Conservation (phyloP, 192 early-diverging fungal genomes). For the Coemansia sp. region DNA sequence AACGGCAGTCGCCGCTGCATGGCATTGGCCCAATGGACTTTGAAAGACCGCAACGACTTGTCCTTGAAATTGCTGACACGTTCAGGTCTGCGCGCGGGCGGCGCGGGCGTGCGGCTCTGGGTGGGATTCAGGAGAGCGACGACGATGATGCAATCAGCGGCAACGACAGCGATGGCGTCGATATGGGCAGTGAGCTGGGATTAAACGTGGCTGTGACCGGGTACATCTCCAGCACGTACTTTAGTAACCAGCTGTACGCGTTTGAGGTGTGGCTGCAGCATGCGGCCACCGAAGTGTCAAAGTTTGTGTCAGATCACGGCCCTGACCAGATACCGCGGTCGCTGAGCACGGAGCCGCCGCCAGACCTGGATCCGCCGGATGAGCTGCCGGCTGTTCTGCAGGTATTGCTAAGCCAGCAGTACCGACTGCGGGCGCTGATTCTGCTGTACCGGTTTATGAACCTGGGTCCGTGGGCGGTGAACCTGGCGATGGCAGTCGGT, state of each 20-base stretch:
- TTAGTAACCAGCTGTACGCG: slow-evolving; percentile 94
- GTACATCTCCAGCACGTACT: slow-evolving; percentile 76
- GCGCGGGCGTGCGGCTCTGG: slow-evolving; percentile 20
- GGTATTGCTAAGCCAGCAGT: slow-evolving; percentile 91
- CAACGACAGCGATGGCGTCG: slow-evolving; percentile 37
- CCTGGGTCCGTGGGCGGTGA: slow-evolving; percentile 91
- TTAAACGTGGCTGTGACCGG: slow-evolving; percentile 12
- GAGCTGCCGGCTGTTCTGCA: slow-evolving; percentile 96
- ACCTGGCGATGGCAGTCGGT: slow-evolving; percentile 88
- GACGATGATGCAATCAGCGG: slow-evolving; percentile 22
- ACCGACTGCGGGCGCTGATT: slow-evolving; percentile 88
- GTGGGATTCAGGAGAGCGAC: slow-evolving; percentile 23
- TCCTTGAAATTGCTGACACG: slow-evolving; percentile 34
- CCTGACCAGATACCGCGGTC: slow-evolving; percentile 48
- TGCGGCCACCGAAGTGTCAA: slow-evolving; percentile 73
- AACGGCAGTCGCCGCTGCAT: background rate
- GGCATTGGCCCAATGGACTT: slow-evolving; percentile 14
- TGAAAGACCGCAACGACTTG: slow-evolving; percentile 10
- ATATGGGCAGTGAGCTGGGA: slow-evolving; percentile 6
- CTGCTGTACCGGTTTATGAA: slow-evolving; percentile 89
- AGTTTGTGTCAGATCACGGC: slow-evolving; percentile 49
- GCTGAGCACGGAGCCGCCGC: slow-evolving; percentile 49
- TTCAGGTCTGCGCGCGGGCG: slow-evolving; percentile 16
- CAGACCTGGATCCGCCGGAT: slow-evolving; percentile 67
- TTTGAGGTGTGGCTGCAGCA: slow-evolving; percentile 93